Conservation (phyloP, 371 early-diverging fungal genomes). For the Rhizopus delemar region DNA sequence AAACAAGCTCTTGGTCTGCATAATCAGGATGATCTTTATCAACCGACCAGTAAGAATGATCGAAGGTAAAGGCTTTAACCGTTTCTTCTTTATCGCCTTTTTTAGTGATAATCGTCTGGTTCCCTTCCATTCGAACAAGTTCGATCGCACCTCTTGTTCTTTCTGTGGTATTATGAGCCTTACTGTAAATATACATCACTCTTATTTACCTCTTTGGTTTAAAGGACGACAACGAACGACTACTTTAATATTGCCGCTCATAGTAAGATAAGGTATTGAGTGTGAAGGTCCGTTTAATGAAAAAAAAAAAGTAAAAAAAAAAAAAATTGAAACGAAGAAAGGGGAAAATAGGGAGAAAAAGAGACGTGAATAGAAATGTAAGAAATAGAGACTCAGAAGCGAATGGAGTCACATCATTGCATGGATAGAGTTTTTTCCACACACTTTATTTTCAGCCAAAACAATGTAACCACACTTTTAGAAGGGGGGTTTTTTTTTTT, state of each 20-base stretch:
- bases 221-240: slow-evolving; percentile 80
- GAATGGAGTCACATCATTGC: too few relatives aligned
- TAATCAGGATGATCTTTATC: slow-evolving; percentile 58
- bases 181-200: not conserved
- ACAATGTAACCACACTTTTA: too few relatives aligned
- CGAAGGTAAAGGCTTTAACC: slow-evolving; percentile 73
- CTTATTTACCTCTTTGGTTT: slow-evolving; percentile 65
- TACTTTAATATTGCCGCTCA: slow-evolving; percentile 69
- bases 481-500: too few relatives aligned
- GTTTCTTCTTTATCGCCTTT: slow-evolving; percentile 29
- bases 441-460: too few relatives aligned
- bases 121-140: slow-evolving; percentile 65
- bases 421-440: too few relatives aligned
- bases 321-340: not conserved
- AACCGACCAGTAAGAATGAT: slow-evolving; percentile 81
- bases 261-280: slow-evolving; percentile 27
- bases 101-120: slow-evolving; percentile 64
- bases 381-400: not conserved
- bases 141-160: slow-evolving; percentile 57
- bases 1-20: slow-evolving; percentile 78
- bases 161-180: slow-evolving; percentile 33
- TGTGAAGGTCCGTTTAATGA: slow-evolving; percentile 5
- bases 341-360: not conserved
- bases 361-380: not conserved
- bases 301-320: slow-evolving; percentile 1